phyloP scores from a whole-genome alignment of 306 rosid genomes.

The Acacia melanoxylon region DNA sequence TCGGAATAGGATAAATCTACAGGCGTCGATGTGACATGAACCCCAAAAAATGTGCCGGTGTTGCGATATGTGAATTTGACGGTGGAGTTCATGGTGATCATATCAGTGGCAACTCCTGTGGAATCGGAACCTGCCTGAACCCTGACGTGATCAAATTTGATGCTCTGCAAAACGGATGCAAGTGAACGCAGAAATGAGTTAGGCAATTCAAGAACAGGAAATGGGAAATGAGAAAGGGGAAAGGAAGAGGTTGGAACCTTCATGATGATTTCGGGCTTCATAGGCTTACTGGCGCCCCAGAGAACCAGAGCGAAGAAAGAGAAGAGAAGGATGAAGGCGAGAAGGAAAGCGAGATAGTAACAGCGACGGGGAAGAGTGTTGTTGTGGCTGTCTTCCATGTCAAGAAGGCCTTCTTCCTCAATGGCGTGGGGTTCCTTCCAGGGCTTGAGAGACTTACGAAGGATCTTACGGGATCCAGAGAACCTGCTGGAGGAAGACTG shows the following conservation, averaged over 20 bases:
- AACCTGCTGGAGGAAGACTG: constrained; percentile 83
- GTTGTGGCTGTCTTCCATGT: constrained; percentile 39
- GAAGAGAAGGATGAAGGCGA: constrained; percentile 79
- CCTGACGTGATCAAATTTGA: constrained; percentile 63
- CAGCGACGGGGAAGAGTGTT: constrained; percentile 68
- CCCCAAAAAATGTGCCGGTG: constrained; percentile 91
- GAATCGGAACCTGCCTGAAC: constrained; percentile 95
- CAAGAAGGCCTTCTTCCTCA: constrained; percentile 92
- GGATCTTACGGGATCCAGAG: constrained; percentile 87
- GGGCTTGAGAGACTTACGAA: constrained; percentile 44
- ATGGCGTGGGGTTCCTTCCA: constrained; percentile 85
- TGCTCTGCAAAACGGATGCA: constrained; percentile 48
- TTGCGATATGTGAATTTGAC: constrained; percentile 74
- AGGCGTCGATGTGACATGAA: constrained; percentile 77
- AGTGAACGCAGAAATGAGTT: background rate
- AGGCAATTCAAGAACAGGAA: background rate
- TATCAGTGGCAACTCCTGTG: constrained; percentile 90
- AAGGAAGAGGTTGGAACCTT: constrained; percentile 43
- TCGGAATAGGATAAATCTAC: constrained; percentile 68
- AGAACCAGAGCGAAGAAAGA: constrained; percentile 72
- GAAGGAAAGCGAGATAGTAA: constrained; percentile 67
- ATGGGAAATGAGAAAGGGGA: background rate
- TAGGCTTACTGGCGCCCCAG: constrained; percentile 91
- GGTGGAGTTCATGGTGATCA: constrained; percentile 82
- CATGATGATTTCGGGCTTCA: constrained; percentile 76